Evolutionary conservation across 345 rosid species (phyloP).

Genomic region (Psidium guajava): DNA sequence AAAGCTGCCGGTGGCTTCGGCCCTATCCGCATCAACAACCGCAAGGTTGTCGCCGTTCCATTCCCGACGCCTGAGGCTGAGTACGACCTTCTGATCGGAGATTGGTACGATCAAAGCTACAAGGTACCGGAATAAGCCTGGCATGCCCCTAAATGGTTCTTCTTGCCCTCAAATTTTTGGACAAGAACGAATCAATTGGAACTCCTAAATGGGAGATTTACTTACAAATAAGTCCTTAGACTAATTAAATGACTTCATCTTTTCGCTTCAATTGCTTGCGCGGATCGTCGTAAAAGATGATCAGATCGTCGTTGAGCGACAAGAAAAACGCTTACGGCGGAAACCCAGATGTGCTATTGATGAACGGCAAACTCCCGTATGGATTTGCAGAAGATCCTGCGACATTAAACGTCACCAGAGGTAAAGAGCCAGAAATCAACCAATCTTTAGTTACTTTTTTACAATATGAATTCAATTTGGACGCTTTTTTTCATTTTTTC

Average conservation of each 20-base stretch:
- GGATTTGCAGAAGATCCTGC: constrained; percentile 3
- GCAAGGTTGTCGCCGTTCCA: constrained; percentile 23
- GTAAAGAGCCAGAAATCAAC: neutral
- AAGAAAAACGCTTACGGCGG: neutral
- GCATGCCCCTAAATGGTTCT: neutral
- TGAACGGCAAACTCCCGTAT: constrained; percentile 38
- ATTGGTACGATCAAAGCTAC: constrained; percentile 23
- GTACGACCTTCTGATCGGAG: constrained; percentile 43
- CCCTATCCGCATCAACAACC: constrained; percentile 31
- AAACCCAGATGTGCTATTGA: constrained; percentile 14
- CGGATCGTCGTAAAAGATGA: neutral
- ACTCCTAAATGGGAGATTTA: neutral
- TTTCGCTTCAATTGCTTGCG: neutral
- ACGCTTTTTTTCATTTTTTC: neutral
- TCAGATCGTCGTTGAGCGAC: neutral
- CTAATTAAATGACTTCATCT: neutral
- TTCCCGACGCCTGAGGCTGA: constrained; percentile 43
- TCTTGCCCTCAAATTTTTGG: neutral
- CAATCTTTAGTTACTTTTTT: neutral
- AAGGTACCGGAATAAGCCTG: constrained; percentile 4
- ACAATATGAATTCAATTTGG: neutral
- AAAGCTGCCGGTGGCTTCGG: constrained; percentile 47
- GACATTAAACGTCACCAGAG: constrained; percentile 34
- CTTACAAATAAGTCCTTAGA: neutral
- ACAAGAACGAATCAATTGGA: neutral